phyloP scores from a whole-genome alignment of 371 early-diverging fungal species.

The Actinomortierella wolfii region DNA sequence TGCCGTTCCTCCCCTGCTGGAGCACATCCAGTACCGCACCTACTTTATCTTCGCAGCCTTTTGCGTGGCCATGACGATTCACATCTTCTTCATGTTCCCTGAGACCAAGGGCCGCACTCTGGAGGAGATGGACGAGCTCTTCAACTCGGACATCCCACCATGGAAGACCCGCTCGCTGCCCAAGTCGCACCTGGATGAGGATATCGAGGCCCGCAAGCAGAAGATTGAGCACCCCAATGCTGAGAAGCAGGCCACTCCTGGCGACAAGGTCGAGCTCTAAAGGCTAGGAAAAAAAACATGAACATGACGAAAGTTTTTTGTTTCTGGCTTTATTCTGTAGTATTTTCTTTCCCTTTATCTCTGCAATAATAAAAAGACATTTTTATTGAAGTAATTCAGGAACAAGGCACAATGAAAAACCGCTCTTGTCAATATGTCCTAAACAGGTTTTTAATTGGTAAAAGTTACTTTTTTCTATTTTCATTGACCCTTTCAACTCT shows the following conservation, averaged over 20 bases:
- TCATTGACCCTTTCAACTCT: no score
- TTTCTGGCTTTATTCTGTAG: no score
- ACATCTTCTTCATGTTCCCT: conserved; percentile 75
- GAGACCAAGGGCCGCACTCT: conserved; percentile 82
- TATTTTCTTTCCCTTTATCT: no score
- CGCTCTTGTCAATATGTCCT: no score
- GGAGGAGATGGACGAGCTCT: conserved; percentile 74
- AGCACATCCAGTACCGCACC: conserved; percentile 65
- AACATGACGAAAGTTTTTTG: no score
- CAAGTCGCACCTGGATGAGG: conserved; percentile 11
- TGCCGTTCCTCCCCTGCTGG: conserved; percentile 65
- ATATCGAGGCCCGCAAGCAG: conserved; percentile 14
- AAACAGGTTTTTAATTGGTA: no score
- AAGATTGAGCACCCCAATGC: conserved; percentile 11
- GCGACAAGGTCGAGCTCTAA: no score
- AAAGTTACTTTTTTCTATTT: no score
- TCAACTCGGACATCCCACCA: conserved; percentile 38
- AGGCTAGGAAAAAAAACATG: no score
- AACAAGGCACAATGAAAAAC: no score
- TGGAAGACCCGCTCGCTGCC: conserved; percentile 33
- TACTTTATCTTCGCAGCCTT: conserved; percentile 71
- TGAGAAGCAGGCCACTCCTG: conserved; percentile 4
- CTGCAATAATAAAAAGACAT: no score
- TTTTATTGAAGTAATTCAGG: no score
- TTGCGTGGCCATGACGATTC: conserved; percentile 58